Evolutionary conservation across 2,329 filamentous ascomycete species (phyloP).

Genomic region (Botrytis sinoallii): DNA sequence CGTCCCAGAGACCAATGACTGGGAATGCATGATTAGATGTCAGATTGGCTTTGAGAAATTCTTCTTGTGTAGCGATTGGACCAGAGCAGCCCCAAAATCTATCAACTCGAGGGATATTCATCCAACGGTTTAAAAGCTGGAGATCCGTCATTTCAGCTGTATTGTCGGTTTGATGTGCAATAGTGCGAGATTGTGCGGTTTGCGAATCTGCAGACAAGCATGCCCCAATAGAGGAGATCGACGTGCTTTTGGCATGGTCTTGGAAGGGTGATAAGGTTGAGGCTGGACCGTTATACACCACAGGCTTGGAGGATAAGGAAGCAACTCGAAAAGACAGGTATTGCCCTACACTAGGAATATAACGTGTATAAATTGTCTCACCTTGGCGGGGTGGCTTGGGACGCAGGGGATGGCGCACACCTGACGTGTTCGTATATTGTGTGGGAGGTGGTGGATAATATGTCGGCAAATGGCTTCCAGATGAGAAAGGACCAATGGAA

Average conservation of each 20-base stretch:
- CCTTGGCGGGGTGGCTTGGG: constrained; percentile 88
- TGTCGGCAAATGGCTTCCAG: constrained; percentile 80
- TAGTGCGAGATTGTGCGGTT: constrained; percentile 44
- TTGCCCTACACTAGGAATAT: constrained; percentile 74
- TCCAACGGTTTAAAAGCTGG: constrained; percentile 79
- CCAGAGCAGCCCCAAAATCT: constrained; percentile 77
- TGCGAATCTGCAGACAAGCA: constrained; percentile 40
- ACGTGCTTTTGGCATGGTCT: constrained; percentile 33
- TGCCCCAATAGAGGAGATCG: constrained; percentile 34
- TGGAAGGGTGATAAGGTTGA: constrained; percentile 25
- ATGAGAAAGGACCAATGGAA: constrained; percentile 68
- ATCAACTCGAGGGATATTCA: constrained; percentile 78
- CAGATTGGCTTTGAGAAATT: constrained; percentile 66
- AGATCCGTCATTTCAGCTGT: constrained; percentile 48
- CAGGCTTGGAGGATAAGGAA: constrained; percentile 61
- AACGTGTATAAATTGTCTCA: constrained; percentile 87
- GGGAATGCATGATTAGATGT: constrained; percentile 77
- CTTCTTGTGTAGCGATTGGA: constrained; percentile 54
- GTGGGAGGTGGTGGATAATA: constrained; percentile 83
- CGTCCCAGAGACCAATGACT: constrained; percentile 89
- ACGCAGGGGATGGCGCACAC: constrained; percentile 78
- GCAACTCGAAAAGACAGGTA: constrained; percentile 89
- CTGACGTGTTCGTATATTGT: constrained; percentile 76
- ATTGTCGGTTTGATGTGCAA: constrained; percentile 30
- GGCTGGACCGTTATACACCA: constrained; percentile 61